phyloP scores from a whole-genome alignment of 192 early-diverging fungal genomes.

The Rhizophagus clarus region DNA sequence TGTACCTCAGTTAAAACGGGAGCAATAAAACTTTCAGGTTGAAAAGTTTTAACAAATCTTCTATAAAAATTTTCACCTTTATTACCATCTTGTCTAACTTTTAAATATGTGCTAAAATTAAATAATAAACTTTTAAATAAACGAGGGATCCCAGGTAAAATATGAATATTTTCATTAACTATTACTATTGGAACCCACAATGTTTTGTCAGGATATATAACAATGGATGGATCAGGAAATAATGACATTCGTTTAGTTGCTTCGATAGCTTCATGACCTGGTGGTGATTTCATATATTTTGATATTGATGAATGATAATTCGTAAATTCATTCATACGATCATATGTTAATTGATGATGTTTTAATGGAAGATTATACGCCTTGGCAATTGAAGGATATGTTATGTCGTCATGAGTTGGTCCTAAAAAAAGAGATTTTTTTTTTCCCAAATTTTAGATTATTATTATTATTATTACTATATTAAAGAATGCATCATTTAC shows the following conservation, averaged over 20 bases:
- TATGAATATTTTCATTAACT: conserved; percentile 64
- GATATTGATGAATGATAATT: neutral
- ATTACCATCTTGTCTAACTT: neutral
- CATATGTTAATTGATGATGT: conserved; percentile 56
- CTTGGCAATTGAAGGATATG: conserved; percentile 60
- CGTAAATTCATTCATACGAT: conserved; percentile 50
- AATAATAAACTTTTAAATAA: conserved; percentile 56
- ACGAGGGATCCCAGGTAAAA: conserved; percentile 70
- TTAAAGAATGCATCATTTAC: conserved; percentile 33
- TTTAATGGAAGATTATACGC: conserved; percentile 57
- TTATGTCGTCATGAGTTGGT: conserved; percentile 71
- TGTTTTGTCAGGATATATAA: conserved; percentile 47
- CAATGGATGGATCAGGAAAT: conserved; percentile 48
- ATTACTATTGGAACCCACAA: conserved; percentile 76
- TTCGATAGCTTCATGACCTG: conserved; percentile 7
- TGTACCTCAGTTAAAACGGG: conserved; percentile 44
- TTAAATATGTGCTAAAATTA: conserved; percentile 37
- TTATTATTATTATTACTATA: neutral
- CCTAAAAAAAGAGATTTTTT: conserved; percentile 28
- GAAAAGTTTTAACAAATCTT: conserved; percentile 47
- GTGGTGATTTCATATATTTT: neutral
- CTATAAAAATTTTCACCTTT: conserved; percentile 39
- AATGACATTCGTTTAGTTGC: conserved; percentile 69
- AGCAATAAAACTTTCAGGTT: conserved; percentile 51
- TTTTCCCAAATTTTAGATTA: no score